Evolutionary conservation across 1,284 basidiomycete genomes (phyloP).

Genomic region (Apiotrichum porosum): DNA sequence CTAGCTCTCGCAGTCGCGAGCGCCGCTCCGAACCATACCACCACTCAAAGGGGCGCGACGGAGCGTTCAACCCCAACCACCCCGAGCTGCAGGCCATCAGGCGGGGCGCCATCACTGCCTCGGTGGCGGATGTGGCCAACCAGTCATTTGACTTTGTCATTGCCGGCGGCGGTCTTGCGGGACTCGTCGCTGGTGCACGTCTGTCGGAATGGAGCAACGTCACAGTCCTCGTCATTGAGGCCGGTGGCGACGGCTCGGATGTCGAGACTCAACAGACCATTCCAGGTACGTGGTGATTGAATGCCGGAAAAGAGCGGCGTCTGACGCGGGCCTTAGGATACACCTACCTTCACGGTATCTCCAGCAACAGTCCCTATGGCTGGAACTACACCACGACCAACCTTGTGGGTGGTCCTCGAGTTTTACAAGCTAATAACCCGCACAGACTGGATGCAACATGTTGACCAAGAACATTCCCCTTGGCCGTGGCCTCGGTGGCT

Average conservation of each 20-base stretch:
- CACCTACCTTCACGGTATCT: constrained; percentile 40
- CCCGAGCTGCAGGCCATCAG: constrained; percentile 9
- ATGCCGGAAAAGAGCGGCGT: too few relatives aligned
- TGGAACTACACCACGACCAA: constrained; percentile 60
- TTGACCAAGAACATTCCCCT: constrained; percentile 54
- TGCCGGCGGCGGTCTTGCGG: constrained; percentile 62
- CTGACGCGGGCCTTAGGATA: constrained; percentile 24
- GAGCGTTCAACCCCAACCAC: constrained; percentile 5
- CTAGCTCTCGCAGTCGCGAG: too few relatives aligned
- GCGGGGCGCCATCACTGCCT: constrained; percentile 24
- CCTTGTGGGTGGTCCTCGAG: constrained; percentile 49
- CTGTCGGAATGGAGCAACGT: constrained; percentile 62
- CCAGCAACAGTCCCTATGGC: constrained; percentile 55
- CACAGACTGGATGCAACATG: constrained; percentile 22
- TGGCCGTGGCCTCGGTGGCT: constrained; percentile 66
- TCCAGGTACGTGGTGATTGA: constrained; percentile 40
- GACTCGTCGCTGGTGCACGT: constrained; percentile 64
- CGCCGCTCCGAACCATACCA: too few relatives aligned
- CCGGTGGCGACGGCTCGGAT: constrained; percentile 60
- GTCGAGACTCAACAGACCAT: constrained; percentile 50
- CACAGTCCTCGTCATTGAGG: constrained; percentile 67
- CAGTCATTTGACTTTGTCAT: constrained; percentile 44
- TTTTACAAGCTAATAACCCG: background rate
- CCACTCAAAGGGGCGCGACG: background rate
- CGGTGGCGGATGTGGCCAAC: constrained; percentile 25